A percentile compares a stretch with the other conserved stretches of the same genome.
Evolutionary conservation across 306 rosid genomes (phyloP).

Genomic region (Prunus armeniaca): DNA sequence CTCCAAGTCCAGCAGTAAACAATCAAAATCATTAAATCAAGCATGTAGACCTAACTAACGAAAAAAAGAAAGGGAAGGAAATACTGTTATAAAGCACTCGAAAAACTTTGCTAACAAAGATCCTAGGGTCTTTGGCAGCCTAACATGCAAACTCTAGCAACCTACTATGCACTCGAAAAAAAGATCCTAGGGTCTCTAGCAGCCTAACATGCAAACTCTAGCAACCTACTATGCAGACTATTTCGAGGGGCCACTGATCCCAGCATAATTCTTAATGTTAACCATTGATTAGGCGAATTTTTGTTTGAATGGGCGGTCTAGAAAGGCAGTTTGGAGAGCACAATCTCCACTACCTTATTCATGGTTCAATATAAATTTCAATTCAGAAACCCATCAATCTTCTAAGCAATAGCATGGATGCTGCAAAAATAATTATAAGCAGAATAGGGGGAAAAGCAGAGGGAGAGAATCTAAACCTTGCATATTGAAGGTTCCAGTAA

Average conservation of each 20-base stretch:
- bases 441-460: not conserved
- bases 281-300: not conserved
- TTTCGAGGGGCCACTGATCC: not conserved
- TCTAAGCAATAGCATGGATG: not conserved
- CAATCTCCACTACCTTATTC: not conserved
- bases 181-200: not conserved
- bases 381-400: not conserved
- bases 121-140: too few species aligned
- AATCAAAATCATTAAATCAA: not conserved
- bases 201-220: not conserved
- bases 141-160: not conserved
- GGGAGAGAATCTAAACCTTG: constrained; percentile 50
- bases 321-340: not conserved
- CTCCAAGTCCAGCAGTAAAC: not conserved
- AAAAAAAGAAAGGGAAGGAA: not conserved
- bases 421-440: not conserved
- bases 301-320: not conserved
- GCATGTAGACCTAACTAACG: not conserved
- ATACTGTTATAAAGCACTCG: not conserved
- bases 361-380: not conserved
- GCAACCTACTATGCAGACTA: not conserved
- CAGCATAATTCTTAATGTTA: not conserved
- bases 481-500: constrained; percentile 93
- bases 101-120: not conserved
- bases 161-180: not conserved